Evolutionary conservation across 2,329 filamentous ascomycete species (phyloP), one percentile per base, ranked within the genome.

Genomic region (Sporothrix humicola): DNA sequence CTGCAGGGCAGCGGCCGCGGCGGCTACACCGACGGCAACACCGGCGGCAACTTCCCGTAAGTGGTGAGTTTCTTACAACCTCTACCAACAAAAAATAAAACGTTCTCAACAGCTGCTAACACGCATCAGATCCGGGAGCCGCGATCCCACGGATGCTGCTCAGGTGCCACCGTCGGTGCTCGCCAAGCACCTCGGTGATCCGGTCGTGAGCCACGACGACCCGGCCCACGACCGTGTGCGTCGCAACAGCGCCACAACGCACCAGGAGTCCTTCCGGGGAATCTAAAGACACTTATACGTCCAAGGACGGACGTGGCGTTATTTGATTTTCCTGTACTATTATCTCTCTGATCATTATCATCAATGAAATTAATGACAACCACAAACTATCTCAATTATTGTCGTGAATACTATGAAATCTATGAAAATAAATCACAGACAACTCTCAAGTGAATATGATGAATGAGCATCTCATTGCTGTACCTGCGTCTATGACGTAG

Each of bases 111-210:
- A 26, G 23, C 23, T 26, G 23, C 23, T 26, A 26, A 26, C 23
- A 26, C 23, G 23, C 23, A 26, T 26, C 50, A 44, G 77, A 69
- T 81, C 20, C 31, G 50, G 17, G 10, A n/a, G 20, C 26, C 71
- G 81, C 75, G 87, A 89, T 65, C 87, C 87, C 3, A 86, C 83
- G 20, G 87, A 89, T 75, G 87, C 88, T 1, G 81, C 87, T 0
- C 87, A 89, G 77, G 87, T 89, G 0, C 87, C 87, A 1, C 87
- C 88, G 5, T 89, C 87, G 1, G 84, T 86, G 0, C 63, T 90
- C 74, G 81, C 81, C 68, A 80, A 84, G 77, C 82, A 85, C 63
- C 75, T 88, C 52, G 87, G 86, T 1, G 81, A 80, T 1, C 85
- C 87, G 0, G 71, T 78, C 0, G 78, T 87, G n/a, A 80, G 82